Evolutionary conservation across 768 basidiomycete genomes (phyloP).

Genomic region (Trametes gibbosa): DNA sequence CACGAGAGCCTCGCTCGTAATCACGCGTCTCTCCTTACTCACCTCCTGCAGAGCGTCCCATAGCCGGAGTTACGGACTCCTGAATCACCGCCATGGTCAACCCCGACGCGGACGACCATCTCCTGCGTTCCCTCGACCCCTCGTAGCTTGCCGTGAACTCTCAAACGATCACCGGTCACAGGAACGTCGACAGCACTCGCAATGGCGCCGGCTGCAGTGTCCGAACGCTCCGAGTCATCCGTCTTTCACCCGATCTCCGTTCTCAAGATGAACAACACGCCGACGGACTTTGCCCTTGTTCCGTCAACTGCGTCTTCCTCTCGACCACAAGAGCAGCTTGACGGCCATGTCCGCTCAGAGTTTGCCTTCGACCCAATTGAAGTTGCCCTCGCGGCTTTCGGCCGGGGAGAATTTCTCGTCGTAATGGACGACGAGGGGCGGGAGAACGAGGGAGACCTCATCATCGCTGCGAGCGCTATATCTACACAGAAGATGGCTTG

Average conservation of each 20-base stretch:
- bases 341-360: slow-evolving; percentile 24
- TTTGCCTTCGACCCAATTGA: slow-evolving; percentile 82
- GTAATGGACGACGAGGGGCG: slow-evolving; percentile 96
- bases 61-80: neutral
- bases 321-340: slow-evolving; percentile 23
- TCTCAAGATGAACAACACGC: slow-evolving; percentile 9
- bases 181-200: too few species aligned
- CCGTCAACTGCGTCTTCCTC: slow-evolving; percentile 14
- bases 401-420: slow-evolving; percentile 84
- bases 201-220: slow-evolving; percentile 16
- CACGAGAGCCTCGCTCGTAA: slow-evolving; percentile 1
- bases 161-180: too few species aligned
- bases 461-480: slow-evolving; percentile 79
- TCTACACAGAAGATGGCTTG: slow-evolving; percentile 99
- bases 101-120: neutral
- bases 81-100: neutral
- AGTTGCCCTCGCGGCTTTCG: slow-evolving; percentile 74
- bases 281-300: slow-evolving; percentile 17
- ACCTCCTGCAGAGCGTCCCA: neutral
- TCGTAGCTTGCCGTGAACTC: neutral
- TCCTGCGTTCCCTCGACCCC: neutral
- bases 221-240: neutral
- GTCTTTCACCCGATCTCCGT: slow-evolving; percentile 2
- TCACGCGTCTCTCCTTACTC: slow-evolving; percentile 14
- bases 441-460: slow-evolving; percentile 97